Base-by-base conservation (phyloP, 2,329 filamentous ascomycete genomes). In the Chaetoscypha palmicola region DNA sequence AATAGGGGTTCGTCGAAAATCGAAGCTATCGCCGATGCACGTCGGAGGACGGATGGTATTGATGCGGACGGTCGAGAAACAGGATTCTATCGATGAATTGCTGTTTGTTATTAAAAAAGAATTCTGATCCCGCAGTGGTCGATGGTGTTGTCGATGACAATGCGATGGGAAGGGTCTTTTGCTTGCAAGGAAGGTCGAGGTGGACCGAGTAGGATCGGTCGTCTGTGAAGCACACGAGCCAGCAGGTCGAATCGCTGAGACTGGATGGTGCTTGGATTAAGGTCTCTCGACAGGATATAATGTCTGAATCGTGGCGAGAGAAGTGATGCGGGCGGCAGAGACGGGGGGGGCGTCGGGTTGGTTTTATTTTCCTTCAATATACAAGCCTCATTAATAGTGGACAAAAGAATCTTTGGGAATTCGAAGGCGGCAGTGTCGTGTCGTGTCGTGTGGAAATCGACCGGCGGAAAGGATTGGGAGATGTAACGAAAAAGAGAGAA, bases 121-220 rank as follows among this genome's bases (percentile, higher is more conserved):
- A 47, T 36, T 34, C 35, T 35, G 38, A 35, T 41, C 34, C 41
- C 37, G 45, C 43, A 51, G 41, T 40, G 47, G 47, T 51, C 47
- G 47, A 51, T 28, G 12, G 24, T 28, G 7, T 28, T 12, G 45
- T 51, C 52, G 52, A 55, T 57, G 49, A 51, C 50, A 41, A 39
- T 45, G 50, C 41, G 33, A 39, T 39, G 38, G 43, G 52, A 49
- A 43, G 41, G 46, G 23, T 52, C 35, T 46, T 9, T 38, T 26
- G 26, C 36, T 39, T 36, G 41, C 28, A 41, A 41, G 38, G 57
- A 59, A 57, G 49, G 49, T 42, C 41, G 41, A 39, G 47, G 44
- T 50, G 49, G 44, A 43, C 56, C 57, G 57, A 59, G 54, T 46
- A 38, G 50, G 53, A 49, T 51, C 58, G 54, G 57, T 51, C 48